phyloP scores from a whole-genome alignment of 169 alveolate genomes.

The Cyclospora cayetanensis region DNA sequence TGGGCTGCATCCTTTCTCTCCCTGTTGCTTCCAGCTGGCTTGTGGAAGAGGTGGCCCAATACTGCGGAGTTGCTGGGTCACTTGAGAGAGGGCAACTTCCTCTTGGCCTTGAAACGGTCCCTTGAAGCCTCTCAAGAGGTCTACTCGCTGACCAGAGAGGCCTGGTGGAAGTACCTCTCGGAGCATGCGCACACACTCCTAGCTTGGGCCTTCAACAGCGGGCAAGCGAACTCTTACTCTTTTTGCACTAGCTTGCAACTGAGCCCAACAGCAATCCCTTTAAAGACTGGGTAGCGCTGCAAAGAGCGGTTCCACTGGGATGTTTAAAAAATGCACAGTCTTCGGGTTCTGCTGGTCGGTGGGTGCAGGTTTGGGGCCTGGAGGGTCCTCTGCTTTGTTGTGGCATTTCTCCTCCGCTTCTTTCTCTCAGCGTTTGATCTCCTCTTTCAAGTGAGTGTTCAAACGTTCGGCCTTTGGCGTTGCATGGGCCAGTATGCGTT shows the following conservation, averaged over 20 bases:
- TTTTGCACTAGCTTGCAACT: too few species aligned
- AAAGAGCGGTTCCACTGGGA: too few species aligned
- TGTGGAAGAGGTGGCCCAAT: neutral
- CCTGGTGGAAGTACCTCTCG: conserved; percentile 56
- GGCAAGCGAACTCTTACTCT: conserved; percentile 16
- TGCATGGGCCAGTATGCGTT: too few species aligned
- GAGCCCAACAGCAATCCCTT: too few species aligned
- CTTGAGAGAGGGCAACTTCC: conserved; percentile 12
- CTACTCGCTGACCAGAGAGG: conserved; percentile 52
- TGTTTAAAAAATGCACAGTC: too few species aligned
- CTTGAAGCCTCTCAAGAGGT: conserved; percentile 28
- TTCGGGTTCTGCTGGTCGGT: neutral
- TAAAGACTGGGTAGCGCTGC: too few species aligned
- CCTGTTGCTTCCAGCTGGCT: neutral
- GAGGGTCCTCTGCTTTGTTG: conserved; percentile 20
- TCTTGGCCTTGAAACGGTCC: neutral
- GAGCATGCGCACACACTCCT: conserved; percentile 49
- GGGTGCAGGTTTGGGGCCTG: neutral
- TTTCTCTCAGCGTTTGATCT: conserved; percentile 20
- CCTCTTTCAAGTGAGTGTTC: conserved; percentile 8
- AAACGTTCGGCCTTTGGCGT: too few species aligned
- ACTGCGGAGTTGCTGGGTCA: conserved; percentile 41
- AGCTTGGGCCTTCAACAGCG: conserved; percentile 62
- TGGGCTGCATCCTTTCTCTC: neutral
- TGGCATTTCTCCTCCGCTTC: conserved; percentile 16